Evolutionary conservation across 805 yeast genomes (phyloP).

Genomic region (Candida pseudoglaebosa): DNA sequence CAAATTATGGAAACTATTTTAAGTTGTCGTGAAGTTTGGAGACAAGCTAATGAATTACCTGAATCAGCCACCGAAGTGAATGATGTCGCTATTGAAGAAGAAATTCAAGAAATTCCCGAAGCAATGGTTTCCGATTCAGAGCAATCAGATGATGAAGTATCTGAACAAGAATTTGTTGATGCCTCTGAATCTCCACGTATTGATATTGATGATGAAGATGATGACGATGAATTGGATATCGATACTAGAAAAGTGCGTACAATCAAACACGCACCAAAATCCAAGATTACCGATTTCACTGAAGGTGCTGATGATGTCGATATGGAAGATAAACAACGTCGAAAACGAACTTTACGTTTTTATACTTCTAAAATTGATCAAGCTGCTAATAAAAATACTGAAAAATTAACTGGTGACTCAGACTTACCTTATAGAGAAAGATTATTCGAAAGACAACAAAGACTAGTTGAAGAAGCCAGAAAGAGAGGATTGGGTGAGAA

Average conservation of each 20-base stretch:
- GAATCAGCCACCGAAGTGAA: slow-evolving; percentile 10
- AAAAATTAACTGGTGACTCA: slow-evolving; percentile 65
- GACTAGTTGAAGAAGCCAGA: slow-evolving; percentile 84
- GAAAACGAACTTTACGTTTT: slow-evolving; percentile 83
- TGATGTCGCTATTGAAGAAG: slow-evolving; percentile 11
- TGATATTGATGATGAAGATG: background rate
- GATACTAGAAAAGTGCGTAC: slow-evolving; percentile 53
- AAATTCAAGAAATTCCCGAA: slow-evolving; percentile 13
- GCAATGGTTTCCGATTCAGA: slow-evolving; percentile 9
- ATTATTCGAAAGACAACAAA: slow-evolving; percentile 81
- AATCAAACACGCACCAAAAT: slow-evolving; percentile 33
- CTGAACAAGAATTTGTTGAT: slow-evolving; percentile 18
- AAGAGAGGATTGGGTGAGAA: slow-evolving; percentile 60
- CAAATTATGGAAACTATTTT: slow-evolving; percentile 86
- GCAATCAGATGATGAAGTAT: slow-evolving; percentile 13
- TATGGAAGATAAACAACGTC: slow-evolving; percentile 75
- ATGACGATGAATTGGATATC: slow-evolving; percentile 38
- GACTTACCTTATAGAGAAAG: slow-evolving; percentile 93
- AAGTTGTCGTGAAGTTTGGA: slow-evolving; percentile 82
- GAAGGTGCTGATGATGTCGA: slow-evolving; percentile 78
- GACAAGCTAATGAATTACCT: slow-evolving; percentile 65
- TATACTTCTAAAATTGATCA: slow-evolving; percentile 96
- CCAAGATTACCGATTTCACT: slow-evolving; percentile 45
- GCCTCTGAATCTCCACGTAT: slow-evolving; percentile 11
- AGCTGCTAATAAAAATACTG: slow-evolving; percentile 54